These are phyloP conservation scores for Coprinopsis strossmayeri DNA, from an alignment of 768 basidiomycete genomes.

Conservation along the genomic window DNA sequence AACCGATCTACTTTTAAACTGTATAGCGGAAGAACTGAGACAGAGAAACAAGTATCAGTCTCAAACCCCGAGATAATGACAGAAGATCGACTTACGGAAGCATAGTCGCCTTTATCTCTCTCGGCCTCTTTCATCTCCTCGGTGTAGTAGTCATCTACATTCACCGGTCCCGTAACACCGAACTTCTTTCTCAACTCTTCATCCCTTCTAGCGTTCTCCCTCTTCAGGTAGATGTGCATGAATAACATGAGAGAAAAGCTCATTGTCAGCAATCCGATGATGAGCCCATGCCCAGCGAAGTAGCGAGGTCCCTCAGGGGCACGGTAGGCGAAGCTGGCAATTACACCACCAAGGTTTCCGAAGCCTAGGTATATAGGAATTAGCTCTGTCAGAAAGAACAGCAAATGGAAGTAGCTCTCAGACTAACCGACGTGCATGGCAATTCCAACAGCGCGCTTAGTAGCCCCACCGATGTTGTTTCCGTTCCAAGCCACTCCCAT, in stretches of 20 bases:
- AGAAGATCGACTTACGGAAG: conserved; percentile 17
- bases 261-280: conserved; percentile 24
- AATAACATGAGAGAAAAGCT: conserved; percentile 18
- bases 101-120: conserved; percentile 25
- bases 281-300: conserved; percentile 24
- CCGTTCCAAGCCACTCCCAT: conserved; percentile 29
- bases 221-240: conserved; percentile 22
- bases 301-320: conserved; percentile 22
- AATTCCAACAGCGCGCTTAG: conserved; percentile 29
- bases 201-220: conserved; percentile 22
- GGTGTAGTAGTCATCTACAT: conserved; percentile 13
- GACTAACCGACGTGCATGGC: conserved; percentile 27
- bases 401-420: background rate
- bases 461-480: conserved; percentile 27
- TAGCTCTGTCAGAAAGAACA: background rate
- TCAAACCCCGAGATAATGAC: background rate
- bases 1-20: no score
- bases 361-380: conserved; percentile 15
- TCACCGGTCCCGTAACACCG: conserved; percentile 6
- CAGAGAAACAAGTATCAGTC: background rate
- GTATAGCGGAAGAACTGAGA: conserved; percentile 27
- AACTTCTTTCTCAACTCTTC: conserved; percentile 15
- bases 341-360: conserved; percentile 26
- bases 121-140: conserved; percentile 24
- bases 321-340: conserved; percentile 24